phyloP scores from a whole-genome alignment of 352 stramenopile genomes.

The Bremia lactucae region DNA sequence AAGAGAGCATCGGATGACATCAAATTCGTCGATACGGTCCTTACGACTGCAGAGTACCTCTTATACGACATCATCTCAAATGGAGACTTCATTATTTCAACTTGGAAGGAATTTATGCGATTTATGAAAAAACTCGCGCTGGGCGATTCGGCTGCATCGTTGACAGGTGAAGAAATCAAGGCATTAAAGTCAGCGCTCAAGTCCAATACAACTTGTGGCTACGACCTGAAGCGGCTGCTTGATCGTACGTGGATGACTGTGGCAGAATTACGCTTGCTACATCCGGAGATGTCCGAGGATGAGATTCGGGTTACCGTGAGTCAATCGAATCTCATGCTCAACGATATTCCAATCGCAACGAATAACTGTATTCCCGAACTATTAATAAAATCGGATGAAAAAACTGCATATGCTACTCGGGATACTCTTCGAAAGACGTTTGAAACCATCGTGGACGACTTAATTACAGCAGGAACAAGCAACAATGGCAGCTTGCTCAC shows the following conservation, averaged over 20 bases:
- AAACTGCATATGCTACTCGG: slow-evolving; percentile 19
- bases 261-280: slow-evolving; percentile 12
- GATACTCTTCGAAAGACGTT: slow-evolving; percentile 40
- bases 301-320: slow-evolving; percentile 25
- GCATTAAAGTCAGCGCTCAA: slow-evolving; percentile 16
- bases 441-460: slow-evolving; percentile 28
- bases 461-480: slow-evolving; percentile 28
- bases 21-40: slow-evolving; percentile 21
- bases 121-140: slow-evolving; percentile 27
- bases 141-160: slow-evolving; percentile 6
- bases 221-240: slow-evolving; percentile 22
- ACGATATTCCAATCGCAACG: slow-evolving; percentile 36
- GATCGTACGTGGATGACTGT: slow-evolving; percentile 29
- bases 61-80: slow-evolving; percentile 25
- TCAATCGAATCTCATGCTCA: slow-evolving; percentile 33
- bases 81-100: slow-evolving; percentile 22
- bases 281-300: slow-evolving; percentile 19
- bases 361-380: slow-evolving; percentile 31
- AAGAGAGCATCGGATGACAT: slow-evolving; percentile 17
- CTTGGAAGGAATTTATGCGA: slow-evolving; percentile 14
- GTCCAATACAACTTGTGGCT: slow-evolving; percentile 23
- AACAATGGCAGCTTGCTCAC: slow-evolving; percentile 21
- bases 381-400: slow-evolving; percentile 8
- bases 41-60: slow-evolving; percentile 22
- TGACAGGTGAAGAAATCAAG: slow-evolving; percentile 13